Conservation (phyloP, 2,329 filamentous ascomycete species). For the Neopestalotiopsis clavispora region DNA sequence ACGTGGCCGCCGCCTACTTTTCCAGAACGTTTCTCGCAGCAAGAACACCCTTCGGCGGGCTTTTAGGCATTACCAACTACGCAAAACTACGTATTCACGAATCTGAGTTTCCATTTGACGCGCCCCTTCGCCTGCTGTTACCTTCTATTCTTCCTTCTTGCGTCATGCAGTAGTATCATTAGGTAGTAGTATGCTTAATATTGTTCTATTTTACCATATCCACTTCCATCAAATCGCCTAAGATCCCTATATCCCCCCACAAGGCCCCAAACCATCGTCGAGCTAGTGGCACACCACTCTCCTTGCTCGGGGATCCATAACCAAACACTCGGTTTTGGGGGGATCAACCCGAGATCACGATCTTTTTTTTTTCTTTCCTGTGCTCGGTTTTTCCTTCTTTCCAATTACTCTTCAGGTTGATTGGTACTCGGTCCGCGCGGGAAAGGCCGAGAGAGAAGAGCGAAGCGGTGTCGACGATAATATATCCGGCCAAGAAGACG, state of each 20-base stretch:
- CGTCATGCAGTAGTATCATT: not conserved
- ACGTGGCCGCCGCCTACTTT: not conserved
- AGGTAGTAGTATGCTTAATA: conserved; percentile 2
- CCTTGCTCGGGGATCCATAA: not conserved
- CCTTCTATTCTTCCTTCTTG: not conserved
- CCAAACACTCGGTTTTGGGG: not conserved
- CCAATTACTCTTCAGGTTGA: not conserved
- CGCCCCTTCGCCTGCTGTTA: not conserved
- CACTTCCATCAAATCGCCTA: not conserved
- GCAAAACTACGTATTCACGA: not conserved
- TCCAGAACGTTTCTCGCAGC: not conserved
- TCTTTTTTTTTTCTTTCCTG: not conserved
- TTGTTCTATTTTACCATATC: not conserved
- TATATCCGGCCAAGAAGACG: not conserved
- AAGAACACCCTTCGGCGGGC: not conserved
- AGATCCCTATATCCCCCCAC: not conserved
- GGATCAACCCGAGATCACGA: not conserved
- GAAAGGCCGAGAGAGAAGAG: not conserved
- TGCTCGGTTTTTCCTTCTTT: not conserved
- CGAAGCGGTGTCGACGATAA: not conserved
- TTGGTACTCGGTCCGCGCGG: not conserved
- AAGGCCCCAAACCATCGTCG: not conserved
- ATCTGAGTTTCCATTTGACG: not conserved
- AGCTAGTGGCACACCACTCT: not conserved
- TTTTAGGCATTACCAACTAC: not conserved